These are phyloP conservation scores for Heliophila coronopifolia DNA, from an alignment of 441 rosid genomes.

Conservation along the genomic window DNA sequence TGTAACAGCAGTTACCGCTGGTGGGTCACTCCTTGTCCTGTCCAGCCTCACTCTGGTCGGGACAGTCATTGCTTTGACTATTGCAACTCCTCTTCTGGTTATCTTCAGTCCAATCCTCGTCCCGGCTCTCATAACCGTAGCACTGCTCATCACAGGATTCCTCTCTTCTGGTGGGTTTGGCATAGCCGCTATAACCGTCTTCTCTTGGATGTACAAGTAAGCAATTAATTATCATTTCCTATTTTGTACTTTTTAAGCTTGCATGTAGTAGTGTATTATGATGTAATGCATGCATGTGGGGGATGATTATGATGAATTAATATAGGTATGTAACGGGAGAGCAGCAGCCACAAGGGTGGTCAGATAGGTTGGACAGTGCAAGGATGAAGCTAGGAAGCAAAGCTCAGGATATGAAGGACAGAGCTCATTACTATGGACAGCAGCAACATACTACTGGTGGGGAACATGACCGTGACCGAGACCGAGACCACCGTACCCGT, in stretches of 20 bases:
- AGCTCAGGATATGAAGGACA: slow-evolving; percentile 66
- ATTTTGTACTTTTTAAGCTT: background rate
- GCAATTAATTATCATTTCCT: background rate
- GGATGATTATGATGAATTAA: too few relatives aligned
- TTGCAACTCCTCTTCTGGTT: slow-evolving; percentile 74
- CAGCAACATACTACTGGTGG: slow-evolving; percentile 27
- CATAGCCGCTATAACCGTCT: slow-evolving; percentile 53
- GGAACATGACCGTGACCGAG: slow-evolving; percentile 29
- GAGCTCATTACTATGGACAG: slow-evolving; percentile 45
- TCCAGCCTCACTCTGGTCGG: slow-evolving; percentile 62
- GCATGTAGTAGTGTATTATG: background rate
- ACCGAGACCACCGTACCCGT: slow-evolving; percentile 29
- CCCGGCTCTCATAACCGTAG: slow-evolving; percentile 54
- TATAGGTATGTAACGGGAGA: slow-evolving; percentile 65
- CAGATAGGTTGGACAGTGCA: slow-evolving; percentile 62
- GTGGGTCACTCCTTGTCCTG: slow-evolving; percentile 65
- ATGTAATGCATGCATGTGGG: background rate
- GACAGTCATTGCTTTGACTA: slow-evolving; percentile 63
- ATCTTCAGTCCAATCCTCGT: slow-evolving; percentile 78
- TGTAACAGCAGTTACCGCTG: slow-evolving; percentile 65
- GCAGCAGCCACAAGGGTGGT: slow-evolving; percentile 54
- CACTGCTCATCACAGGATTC: slow-evolving; percentile 52
- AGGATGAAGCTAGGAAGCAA: slow-evolving; percentile 55
- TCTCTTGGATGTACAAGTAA: slow-evolving; percentile 85
- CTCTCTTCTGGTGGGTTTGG: slow-evolving; percentile 77